Percentiles rank a stretch among this genome's conserved stretches.
Evolutionary conservation across 306 rosid genomes (phyloP).

Genomic region (Crotalaria pallida): DNA sequence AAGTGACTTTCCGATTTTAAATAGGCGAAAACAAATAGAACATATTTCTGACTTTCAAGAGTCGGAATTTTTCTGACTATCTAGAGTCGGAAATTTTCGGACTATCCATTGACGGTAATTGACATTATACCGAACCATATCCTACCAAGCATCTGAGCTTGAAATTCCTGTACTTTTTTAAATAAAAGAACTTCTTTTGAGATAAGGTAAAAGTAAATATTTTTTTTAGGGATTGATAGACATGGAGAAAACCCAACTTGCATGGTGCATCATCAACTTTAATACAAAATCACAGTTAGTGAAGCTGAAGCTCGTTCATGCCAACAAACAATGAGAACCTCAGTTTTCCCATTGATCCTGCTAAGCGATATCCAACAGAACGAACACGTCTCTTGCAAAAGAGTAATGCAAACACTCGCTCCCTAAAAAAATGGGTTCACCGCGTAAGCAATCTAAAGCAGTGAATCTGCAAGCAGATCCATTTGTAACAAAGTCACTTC

Average conservation of each 20-base stretch:
- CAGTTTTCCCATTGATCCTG: slow-evolving; percentile 79
- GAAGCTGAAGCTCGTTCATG: slow-evolving; percentile 15
- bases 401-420: slow-evolving; percentile 80
- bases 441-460: slow-evolving; percentile 8
- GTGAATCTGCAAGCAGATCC: slow-evolving; percentile 9
- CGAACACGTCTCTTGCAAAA: slow-evolving; percentile 92
- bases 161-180: not conserved
- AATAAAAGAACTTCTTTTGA: not conserved
- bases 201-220: too few relatives aligned
- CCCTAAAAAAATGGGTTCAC: slow-evolving; percentile 52
- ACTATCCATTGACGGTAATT: not conserved
- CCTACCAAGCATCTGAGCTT: slow-evolving; percentile 12
- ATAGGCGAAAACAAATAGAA: too few relatives aligned
- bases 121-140: not conserved
- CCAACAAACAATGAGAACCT: slow-evolving; percentile 45
- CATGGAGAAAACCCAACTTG: not conserved
- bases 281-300: slow-evolving; percentile 11
- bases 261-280: slow-evolving; percentile 5
- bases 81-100: too few relatives aligned
- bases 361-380: slow-evolving; percentile 90
- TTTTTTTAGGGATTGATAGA: not conserved
- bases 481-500: too few relatives aligned
- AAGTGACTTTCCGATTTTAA: too few relatives aligned
- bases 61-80: too few relatives aligned
- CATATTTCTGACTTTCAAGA: too few relatives aligned